These are phyloP conservation scores for Coniosporium apollinis DNA, from an alignment of 495 filamentous ascomycete genomes.

Conservation along the genomic window DNA sequence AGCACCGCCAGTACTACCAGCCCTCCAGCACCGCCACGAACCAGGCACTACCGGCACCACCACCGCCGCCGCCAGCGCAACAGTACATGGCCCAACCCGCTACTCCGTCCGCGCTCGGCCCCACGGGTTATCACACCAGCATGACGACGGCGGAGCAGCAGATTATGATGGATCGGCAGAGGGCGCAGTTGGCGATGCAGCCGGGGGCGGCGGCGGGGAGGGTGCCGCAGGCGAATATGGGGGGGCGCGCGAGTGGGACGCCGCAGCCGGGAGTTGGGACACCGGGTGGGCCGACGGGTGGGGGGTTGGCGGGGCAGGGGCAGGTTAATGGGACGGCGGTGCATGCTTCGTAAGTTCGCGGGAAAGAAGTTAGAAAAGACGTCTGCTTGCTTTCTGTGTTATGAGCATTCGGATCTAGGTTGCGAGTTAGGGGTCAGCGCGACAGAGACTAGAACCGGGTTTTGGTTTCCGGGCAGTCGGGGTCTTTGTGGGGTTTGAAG, in stretches of 20 bases:
- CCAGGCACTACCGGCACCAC: too few relatives aligned
- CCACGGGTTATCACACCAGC: constrained; percentile 12
- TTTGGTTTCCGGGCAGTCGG: background rate
- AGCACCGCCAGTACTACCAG: constrained; percentile 6
- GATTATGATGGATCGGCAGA: constrained; percentile 18
- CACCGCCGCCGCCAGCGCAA: too few relatives aligned
- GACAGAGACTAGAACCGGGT: background rate
- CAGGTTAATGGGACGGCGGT: background rate
- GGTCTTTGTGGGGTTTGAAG: background rate
- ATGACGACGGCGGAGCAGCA: constrained; percentile 17
- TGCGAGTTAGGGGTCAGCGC: background rate
- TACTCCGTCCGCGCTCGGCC: constrained; percentile 7
- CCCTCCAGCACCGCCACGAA: too few relatives aligned
- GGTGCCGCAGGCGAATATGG: background rate
- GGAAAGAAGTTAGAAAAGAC: background rate
- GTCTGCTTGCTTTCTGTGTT: too few relatives aligned
- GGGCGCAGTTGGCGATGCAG: constrained; percentile 16
- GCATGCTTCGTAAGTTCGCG: background rate
- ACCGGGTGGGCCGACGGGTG: background rate
- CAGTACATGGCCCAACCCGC: background rate
- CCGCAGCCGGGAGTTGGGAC: too few relatives aligned
- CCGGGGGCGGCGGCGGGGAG: constrained; percentile 10
- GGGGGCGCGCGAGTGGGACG: background rate
- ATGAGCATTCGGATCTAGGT: too few relatives aligned
- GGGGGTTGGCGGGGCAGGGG: background rate